Evolutionary conservation across 2,329 filamentous ascomycete species (phyloP).

Genomic region (Fusarium veterinarium): DNA sequence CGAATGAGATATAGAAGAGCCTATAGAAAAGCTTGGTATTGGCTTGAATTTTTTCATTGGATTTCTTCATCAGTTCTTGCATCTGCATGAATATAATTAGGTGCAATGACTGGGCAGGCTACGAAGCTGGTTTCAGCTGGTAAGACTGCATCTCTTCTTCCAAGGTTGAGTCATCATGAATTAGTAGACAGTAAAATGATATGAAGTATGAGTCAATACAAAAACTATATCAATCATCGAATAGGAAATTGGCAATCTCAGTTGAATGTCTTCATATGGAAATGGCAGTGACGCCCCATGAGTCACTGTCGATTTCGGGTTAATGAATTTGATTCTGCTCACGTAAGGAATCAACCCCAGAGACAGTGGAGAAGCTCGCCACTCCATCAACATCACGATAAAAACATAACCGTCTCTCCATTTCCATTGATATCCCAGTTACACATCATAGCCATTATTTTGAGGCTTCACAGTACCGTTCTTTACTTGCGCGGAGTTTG

Average conservation of each 20-base stretch:
- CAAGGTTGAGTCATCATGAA: constrained; percentile 11
- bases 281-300: constrained; percentile 27
- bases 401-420: constrained; percentile 17
- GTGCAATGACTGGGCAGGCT: neutral
- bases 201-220: constrained; percentile 20
- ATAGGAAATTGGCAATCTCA: neutral
- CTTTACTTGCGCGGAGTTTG: constrained; percentile 23
- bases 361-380: constrained; percentile 32
- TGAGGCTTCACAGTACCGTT: neutral
- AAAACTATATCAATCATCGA: neutral
- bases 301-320: constrained; percentile 33
- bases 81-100: neutral
- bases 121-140: neutral
- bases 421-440: neutral
- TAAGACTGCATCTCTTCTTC: neutral
- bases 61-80: neutral
- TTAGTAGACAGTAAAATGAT: neutral
- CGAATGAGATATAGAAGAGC: neutral
- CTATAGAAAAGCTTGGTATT: neutral
- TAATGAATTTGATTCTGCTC: constrained; percentile 25
- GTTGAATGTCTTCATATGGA: neutral
- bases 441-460: neutral
- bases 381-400: constrained; percentile 32
- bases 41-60: neutral
- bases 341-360: constrained; percentile 26